Evolutionary conservation across 2,329 filamentous ascomycete genomes (phyloP).

Genomic region (Aspergillus alliaceus): DNA sequence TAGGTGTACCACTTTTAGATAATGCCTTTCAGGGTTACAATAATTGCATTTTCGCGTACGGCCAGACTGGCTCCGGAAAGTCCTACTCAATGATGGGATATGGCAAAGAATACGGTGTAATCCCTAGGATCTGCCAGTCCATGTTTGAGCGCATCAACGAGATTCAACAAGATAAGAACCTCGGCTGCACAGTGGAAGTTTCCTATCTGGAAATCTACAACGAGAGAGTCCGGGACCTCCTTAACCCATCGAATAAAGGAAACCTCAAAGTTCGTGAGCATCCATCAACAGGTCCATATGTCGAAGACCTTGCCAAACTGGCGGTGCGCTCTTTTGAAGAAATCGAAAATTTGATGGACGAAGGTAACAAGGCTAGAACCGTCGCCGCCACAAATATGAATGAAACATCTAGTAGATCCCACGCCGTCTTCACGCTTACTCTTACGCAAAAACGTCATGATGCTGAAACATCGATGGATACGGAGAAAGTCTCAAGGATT

Average conservation of each 20-base stretch:
- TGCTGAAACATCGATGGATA: constrained; percentile 89
- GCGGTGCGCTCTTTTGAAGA: constrained; percentile 91
- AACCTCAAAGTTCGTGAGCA: constrained; percentile 97
- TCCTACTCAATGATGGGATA: constrained; percentile 99
- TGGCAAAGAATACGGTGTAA: constrained; percentile 91
- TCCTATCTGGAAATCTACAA: constrained; percentile 99
- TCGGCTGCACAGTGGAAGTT: constrained; percentile 91
- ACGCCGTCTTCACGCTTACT: constrained; percentile 96
- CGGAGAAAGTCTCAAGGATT: constrained; percentile 97
- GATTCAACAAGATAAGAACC: constrained; percentile 70
- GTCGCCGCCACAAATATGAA: constrained; percentile 99
- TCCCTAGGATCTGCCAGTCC: constrained; percentile 93
- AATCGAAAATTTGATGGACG: constrained; percentile 97
- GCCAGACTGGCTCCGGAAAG: constrained; percentile 97
- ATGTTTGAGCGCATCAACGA: constrained; percentile 87
- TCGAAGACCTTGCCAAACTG: constrained; percentile 94
- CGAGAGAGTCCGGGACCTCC: constrained; percentile 88
- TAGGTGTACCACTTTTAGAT: constrained; percentile 87
- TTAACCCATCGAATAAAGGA: constrained; percentile 93
- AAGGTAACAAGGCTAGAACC: constrained; percentile 97
- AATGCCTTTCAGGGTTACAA: constrained; percentile 99
- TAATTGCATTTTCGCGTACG: constrained; percentile 99
- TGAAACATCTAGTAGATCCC: constrained; percentile 96
- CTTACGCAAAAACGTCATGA: constrained; percentile 92
- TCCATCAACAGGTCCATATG: constrained; percentile 94